These are phyloP conservation scores for Penicillium samsonianum DNA, from an alignment of 495 filamentous ascomycete species.

Conservation along the genomic window DNA sequence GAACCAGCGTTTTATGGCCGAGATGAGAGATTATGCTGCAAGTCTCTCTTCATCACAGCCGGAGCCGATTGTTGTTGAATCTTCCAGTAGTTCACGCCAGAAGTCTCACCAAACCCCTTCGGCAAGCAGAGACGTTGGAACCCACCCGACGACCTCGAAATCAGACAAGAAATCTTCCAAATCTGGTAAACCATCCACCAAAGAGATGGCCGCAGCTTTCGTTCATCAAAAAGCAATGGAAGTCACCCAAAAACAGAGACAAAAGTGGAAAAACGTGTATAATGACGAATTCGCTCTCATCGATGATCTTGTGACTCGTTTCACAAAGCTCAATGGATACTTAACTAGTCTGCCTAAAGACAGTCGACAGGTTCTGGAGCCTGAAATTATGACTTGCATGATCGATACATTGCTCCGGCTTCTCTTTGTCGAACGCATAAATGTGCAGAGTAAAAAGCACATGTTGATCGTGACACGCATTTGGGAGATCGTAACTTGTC, in stretches of 20 bases:
- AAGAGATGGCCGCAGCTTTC: neutral
- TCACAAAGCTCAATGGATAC: slow-evolving; percentile 1
- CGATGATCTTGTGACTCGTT: neutral
- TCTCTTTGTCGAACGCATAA: slow-evolving; percentile 3
- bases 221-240: slow-evolving; percentile 7
- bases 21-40: slow-evolving; percentile 65
- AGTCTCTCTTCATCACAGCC: slow-evolving; percentile 53
- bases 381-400: slow-evolving; percentile 50
- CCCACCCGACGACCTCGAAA: neutral
- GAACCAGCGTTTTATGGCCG: slow-evolving; percentile 28
- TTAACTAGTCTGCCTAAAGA: slow-evolving; percentile 28
- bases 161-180: neutral
- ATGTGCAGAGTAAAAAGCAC: neutral
- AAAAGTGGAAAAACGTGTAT: slow-evolving; percentile 2
- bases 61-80: slow-evolving; percentile 10
- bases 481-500: slow-evolving; percentile 22
- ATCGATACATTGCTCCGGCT: slow-evolving; percentile 42
- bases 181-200: neutral
- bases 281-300: slow-evolving; percentile 1
- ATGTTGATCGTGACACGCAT: slow-evolving; percentile 12
- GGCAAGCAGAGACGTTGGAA: neutral
- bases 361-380: slow-evolving; percentile 13
- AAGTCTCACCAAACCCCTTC: neutral
- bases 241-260: neutral
- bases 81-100: neutral